Evolutionary conservation across 345 rosid genomes (phyloP), one percentile per base, ranked within the genome.

Genomic region (Populus tremula): DNA sequence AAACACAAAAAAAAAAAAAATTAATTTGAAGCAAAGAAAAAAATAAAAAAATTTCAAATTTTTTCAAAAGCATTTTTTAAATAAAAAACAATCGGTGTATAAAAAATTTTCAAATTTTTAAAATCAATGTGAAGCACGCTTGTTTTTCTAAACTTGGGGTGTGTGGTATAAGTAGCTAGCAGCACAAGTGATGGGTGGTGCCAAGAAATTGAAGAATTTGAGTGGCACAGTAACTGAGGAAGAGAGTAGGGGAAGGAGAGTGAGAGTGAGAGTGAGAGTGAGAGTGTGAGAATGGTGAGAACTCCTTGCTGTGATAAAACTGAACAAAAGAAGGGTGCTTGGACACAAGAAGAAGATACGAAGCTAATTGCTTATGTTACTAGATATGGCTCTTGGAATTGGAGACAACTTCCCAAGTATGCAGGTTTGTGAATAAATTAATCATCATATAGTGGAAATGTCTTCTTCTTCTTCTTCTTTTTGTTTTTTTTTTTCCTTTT

Each of bases 271-370:
- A 36, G 82, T n/a, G n/a, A n/a, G 25, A 27, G 6, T 8, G 54
- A 39, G 54, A 61, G 54, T 2, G 31, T 12, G 36, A 36, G 82
- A 21, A 88, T 90, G 93, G 90, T 74, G 70, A 86, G 93, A 74
- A 88, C 90, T 72, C 88, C 89, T 17, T 79, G 80, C 68, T 76
- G 74, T 61, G 91, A 88, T 65, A 77, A 82, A 49, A 77, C 16
- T 71, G 91, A 90, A 33, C 43, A 80, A 38, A 85, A 81, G 83
- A 90, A 90, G 69, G 93, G 93, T 4, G 87, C 89, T 0, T 88
- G 93, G 93, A 87, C 89, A 50, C 87, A 86, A 0, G 93, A 90
- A 80, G 93, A 90, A 79, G 91, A 90, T 33, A 77, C 62, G 62
- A 90, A 85, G 77, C 85, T 90, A 14, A 62, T 50, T 54, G 89